Conservation (phyloP, 495 filamentous ascomycete species). For the Aspergillus bertholletiae region DNA sequence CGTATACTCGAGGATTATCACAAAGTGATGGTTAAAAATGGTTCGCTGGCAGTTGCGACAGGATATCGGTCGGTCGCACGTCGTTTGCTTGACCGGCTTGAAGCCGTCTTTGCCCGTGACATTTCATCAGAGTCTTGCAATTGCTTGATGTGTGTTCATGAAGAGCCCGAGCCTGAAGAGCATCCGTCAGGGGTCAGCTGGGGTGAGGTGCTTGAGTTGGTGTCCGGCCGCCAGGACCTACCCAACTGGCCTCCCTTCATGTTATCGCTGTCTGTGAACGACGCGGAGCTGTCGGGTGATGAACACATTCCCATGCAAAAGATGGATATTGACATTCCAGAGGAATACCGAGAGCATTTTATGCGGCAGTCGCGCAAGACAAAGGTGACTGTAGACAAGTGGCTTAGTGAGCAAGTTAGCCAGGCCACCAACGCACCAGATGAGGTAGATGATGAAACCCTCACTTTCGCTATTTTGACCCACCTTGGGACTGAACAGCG, state of each 20-base stretch:
- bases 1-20: constrained; percentile 81
- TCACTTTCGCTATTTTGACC: constrained; percentile 89
- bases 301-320: constrained; percentile 68
- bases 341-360: constrained; percentile 86
- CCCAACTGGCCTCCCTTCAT: constrained; percentile 86
- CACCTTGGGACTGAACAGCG: constrained; percentile 73
- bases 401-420: constrained; percentile 76
- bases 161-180: constrained; percentile 44
- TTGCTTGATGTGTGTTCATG: constrained; percentile 74
- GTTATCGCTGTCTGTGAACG: constrained; percentile 48
- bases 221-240: constrained; percentile 80
- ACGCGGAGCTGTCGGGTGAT: constrained; percentile 52
- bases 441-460: constrained; percentile 87
- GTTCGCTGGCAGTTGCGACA: constrained; percentile 91
- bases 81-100: constrained; percentile 84
- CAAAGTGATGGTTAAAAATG: constrained; percentile 73
- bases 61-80: constrained; percentile 94
- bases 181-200: constrained; percentile 76
- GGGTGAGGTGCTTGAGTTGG: constrained; percentile 93
- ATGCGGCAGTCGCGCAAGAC: constrained; percentile 85
- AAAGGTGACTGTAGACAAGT: constrained; percentile 75
- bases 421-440: constrained; percentile 67
- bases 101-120: constrained; percentile 89
- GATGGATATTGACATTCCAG: constrained; percentile 86
- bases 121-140: constrained; percentile 76